phyloP scores from a whole-genome alignment of 179 eudicot species.

The Amaranthus tricolor region DNA sequence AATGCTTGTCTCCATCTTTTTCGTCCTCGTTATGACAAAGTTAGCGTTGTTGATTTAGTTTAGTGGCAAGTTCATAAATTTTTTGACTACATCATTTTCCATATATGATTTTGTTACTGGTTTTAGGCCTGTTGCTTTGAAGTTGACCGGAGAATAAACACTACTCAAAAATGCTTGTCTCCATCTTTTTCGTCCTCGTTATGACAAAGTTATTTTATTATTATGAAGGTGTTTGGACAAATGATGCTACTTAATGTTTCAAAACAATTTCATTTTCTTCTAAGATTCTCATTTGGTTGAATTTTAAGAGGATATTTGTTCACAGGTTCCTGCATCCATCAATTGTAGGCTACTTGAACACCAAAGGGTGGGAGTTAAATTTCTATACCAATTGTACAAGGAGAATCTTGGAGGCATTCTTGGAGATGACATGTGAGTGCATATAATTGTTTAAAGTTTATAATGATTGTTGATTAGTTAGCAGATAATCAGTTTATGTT shows the following conservation, averaged over 20 bases:
- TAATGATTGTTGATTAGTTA: not conserved
- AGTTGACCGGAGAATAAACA: not conserved
- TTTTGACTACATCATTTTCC: not conserved
- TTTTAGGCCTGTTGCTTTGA: not conserved
- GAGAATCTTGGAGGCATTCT: conserved; percentile 93
- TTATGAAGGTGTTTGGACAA: not conserved
- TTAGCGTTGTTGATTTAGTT: not conserved
- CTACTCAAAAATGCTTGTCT: not conserved
- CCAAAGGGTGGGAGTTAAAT: conserved; percentile 83
- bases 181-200: not conserved
- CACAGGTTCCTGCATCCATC: conserved; percentile 88
- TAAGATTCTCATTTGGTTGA: not conserved
- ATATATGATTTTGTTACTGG: not conserved
- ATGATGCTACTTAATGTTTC: not conserved
- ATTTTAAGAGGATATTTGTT: conserved; percentile 8
- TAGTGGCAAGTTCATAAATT: not conserved
- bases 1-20: not conserved
- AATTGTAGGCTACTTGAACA: conserved; percentile 91
- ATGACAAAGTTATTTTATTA: not conserved
- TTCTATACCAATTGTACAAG: conserved; percentile 71
- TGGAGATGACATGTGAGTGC: conserved; percentile 96
- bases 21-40: too few relatives aligned
- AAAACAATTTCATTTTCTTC: not conserved
- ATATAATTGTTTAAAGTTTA: not conserved
- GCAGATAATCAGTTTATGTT: not conserved